Evolutionary conservation across 108 stramenopile genomes (phyloP), one percentile per base, ranked within the genome.

Genomic region (Aureococcus anophagefferens): DNA sequence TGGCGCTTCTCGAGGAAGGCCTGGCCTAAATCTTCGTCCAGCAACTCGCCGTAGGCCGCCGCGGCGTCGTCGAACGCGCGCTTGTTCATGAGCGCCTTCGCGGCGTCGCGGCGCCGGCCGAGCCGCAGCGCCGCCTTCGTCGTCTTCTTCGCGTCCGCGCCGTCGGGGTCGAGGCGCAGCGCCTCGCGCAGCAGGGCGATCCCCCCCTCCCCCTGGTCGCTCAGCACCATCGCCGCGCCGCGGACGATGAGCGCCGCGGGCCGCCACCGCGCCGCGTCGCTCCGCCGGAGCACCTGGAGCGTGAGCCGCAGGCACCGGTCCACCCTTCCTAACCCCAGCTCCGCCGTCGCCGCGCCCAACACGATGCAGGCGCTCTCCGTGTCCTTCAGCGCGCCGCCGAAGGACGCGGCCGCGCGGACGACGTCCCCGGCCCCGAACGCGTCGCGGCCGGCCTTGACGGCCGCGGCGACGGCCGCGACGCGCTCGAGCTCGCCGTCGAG

Each of bases 201-300:
- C 0, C 28, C 30, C 64, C 30, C 63, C 28, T 64, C 35, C n/a
- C 32, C 62, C 29, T 64, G 30, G 35, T 63, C 71, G 33, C 32
- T 36, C 32, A 64, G 62, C 29, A 72, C 7, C 33, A 65, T 64
- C 28, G 71, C 71, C 7, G 64, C 33, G 16, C 63, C 63, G 33
- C 71, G 71, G 17, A 72, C 71, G 33, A 72, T n/a, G 31, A 33
- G 62, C 1, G 71, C 71, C 3, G 71, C 71, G 7, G 63, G 63
- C 40, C 64, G 31, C n/a, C 37, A 65, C 5, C 28, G 25, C 28
- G 32, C 40, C 17, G 71, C 71, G 36, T 59, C 51, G 51, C 21
- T 28, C 21, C 51, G 51, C 21, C 71, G 71, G 25, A 72, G 64
- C 9, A 72, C 71, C 40, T 72, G 71, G 25, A 72, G 71, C 11